Conservation (phyloP, 2,329 filamentous ascomycete species). For the Xylaria sp. region DNA sequence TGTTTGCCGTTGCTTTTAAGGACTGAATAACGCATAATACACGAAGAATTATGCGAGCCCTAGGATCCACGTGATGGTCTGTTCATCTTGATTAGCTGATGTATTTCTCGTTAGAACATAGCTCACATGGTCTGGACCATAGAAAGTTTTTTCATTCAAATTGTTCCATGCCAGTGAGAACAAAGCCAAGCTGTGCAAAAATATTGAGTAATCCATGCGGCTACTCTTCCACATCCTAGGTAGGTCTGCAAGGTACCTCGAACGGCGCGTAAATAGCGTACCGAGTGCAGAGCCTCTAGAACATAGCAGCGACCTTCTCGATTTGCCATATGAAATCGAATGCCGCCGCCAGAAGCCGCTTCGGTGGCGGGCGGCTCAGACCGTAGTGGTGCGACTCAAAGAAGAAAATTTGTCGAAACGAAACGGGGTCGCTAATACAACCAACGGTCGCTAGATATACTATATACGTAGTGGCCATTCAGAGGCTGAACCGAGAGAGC, state of each 20-base stretch:
- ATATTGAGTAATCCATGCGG: conserved; percentile 9
- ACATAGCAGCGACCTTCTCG: conserved; percentile 24
- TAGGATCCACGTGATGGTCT: conserved; percentile 15
- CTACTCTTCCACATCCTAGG: conserved; percentile 11
- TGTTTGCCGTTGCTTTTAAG: conserved; percentile 13
- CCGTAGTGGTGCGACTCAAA: conserved; percentile 23
- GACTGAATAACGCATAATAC: not conserved
- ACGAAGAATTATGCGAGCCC: not conserved
- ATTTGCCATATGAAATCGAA: conserved; percentile 16
- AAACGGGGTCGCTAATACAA: conserved; percentile 26
- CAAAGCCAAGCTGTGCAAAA: conserved; percentile 7
- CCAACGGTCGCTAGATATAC: conserved; percentile 16
- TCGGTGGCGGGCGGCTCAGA: conserved; percentile 27
- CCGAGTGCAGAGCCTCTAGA: conserved; percentile 19
- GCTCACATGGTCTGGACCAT: not conserved
- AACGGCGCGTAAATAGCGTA: not conserved
- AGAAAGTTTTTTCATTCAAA: conserved; percentile 22
- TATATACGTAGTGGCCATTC: conserved; percentile 28
- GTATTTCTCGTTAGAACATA: not conserved
- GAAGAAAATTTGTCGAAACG: conserved; percentile 27
- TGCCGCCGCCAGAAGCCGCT: conserved; percentile 28
- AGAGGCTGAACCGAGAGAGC: conserved; percentile 26
- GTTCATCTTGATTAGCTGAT: not conserved
- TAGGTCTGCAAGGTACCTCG: conserved; percentile 21
- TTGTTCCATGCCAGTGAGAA: conserved; percentile 13